Evolutionary conservation across 2,329 filamentous ascomycete genomes (phyloP).

Genomic region (Esteya vermicola): DNA sequence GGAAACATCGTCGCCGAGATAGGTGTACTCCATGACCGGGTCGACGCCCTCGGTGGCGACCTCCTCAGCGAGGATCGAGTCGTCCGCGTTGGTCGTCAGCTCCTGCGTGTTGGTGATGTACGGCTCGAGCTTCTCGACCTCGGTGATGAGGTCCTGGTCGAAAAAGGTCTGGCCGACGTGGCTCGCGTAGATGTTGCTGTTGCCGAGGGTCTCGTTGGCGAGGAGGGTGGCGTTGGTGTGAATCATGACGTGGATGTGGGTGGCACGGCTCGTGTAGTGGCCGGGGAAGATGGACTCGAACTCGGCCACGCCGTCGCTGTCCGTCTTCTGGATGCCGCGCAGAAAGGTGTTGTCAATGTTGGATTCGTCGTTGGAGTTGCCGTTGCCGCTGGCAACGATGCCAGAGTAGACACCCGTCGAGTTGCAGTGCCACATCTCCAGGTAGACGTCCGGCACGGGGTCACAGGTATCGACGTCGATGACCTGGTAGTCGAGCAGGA

Average conservation of each 20-base stretch:
- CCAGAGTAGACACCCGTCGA: slow-evolving; percentile 26
- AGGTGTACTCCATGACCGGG: slow-evolving; percentile 41
- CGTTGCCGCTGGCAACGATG: slow-evolving; percentile 16
- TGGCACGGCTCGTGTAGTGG: slow-evolving; percentile 26
- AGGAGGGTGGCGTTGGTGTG: slow-evolving; percentile 19
- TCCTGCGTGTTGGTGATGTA: slow-evolving; percentile 26
- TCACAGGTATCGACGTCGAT: slow-evolving; percentile 39
- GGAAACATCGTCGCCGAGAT: slow-evolving; percentile 33
- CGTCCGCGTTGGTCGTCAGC: slow-evolving; percentile 31
- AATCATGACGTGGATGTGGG: slow-evolving; percentile 21
- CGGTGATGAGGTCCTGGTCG: slow-evolving; percentile 36
- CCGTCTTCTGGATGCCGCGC: slow-evolving; percentile 27
- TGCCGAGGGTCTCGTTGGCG: slow-evolving; percentile 33
- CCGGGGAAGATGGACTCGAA: slow-evolving; percentile 29
- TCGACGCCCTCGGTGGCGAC: slow-evolving; percentile 17
- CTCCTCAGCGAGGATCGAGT: slow-evolving; percentile 25
- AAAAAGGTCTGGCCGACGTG: slow-evolving; percentile 49
- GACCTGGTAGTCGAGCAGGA: slow-evolving; percentile 37
- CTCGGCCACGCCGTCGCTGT: slow-evolving; percentile 24
- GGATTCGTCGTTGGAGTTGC: slow-evolving; percentile 13
- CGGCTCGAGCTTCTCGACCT: slow-evolving; percentile 32
- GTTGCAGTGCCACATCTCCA: slow-evolving; percentile 38
- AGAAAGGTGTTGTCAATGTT: slow-evolving; percentile 25
- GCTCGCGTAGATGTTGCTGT: slow-evolving; percentile 30
- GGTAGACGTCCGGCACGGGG: slow-evolving; percentile 28